A percentile compares a stretch with the other conserved stretches of the same genome.
phyloP scores from a whole-genome alignment of 2,329 filamentous ascomycete genomes.

The Xylaria sp. region DNA sequence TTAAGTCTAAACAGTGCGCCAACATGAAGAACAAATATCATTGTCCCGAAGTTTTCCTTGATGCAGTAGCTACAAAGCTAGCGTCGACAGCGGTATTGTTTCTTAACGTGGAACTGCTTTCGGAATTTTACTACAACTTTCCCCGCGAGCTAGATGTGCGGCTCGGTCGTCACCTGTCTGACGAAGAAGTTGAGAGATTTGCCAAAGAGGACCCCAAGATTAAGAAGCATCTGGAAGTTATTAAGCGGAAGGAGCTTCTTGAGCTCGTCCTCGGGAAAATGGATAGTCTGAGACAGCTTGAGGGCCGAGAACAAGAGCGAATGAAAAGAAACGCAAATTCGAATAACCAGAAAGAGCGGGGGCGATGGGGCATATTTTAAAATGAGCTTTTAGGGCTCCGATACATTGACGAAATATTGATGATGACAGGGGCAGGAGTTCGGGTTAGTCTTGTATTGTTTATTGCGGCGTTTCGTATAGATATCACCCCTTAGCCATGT shows the following conservation, averaged over 20 bases:
- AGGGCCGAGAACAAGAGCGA: slow-evolving; percentile 74
- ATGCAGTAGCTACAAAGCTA: slow-evolving; percentile 93
- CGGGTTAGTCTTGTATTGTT: slow-evolving; percentile 23
- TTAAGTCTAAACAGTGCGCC: slow-evolving; percentile 91
- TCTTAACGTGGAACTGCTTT: slow-evolving; percentile 94
- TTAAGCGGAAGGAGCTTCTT: slow-evolving; percentile 88
- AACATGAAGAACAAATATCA: slow-evolving; percentile 90
- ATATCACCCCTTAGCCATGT: slow-evolving; percentile 27
- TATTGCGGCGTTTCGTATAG: slow-evolving; percentile 30
- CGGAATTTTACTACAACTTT: slow-evolving; percentile 98
- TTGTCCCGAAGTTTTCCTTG: slow-evolving; percentile 97
- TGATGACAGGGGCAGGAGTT: slow-evolving; percentile 32
- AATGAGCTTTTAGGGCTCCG: neutral
- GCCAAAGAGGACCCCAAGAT: slow-evolving; percentile 94
- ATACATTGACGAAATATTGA: slow-evolving; percentile 29
- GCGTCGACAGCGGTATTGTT: slow-evolving; percentile 96
- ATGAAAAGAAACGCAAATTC: slow-evolving; percentile 45
- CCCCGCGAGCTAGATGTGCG: slow-evolving; percentile 89
- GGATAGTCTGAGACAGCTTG: slow-evolving; percentile 86
- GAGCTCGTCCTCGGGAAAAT: slow-evolving; percentile 96
- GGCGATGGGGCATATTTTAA: slow-evolving; percentile 62
- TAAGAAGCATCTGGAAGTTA: slow-evolving; percentile 87
- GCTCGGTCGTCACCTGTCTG: slow-evolving; percentile 81
- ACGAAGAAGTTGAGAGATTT: slow-evolving; percentile 86
- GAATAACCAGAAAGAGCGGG: slow-evolving; percentile 54